Base-by-base conservation (phyloP, 2,329 filamentous ascomycete genomes). In the Aspergillus versicolor region DNA sequence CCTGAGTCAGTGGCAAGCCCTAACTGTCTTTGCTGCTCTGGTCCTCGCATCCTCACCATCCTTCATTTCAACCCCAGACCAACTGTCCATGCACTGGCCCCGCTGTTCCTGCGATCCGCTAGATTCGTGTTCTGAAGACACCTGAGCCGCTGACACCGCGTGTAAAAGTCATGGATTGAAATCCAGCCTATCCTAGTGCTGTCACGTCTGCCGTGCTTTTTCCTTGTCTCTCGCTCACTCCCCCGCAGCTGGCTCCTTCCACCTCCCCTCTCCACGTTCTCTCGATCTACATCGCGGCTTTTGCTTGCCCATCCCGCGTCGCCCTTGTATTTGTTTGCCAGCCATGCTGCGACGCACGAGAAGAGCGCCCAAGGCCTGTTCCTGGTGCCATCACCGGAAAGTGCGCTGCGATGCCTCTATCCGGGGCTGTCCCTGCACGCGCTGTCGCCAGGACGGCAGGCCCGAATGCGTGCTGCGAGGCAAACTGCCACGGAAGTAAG, bases 391-490 rank as follows among this genome's bases (percentile, higher is more conserved):
- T 55, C 63, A 70, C 49, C 66, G 70, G 42, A 70, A 70, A 45
- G 67, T 74, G 22, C 63, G 69, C 41, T 69, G 70, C 45, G 67
- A 71, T 59, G 65, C 67, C 17, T 67, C 69, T 1, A 67, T 70
- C 19, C 54, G 64, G 7, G 70, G 68, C n/a, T 64, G 61, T 46
- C 81, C 80, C 7, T 83, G 77, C 67, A 82, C 81, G 71, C 82
- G 82, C 55, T 82, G 79, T 64, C 79, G 79, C 45, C 76, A 81
- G 54, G 79, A 82, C 61, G 78, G 76, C 57, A 79, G 81, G 61
- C 73, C 71, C 0, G 55, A 66, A 17, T 68, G 66, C 51, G 44
- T 61, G 17, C 53, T 67, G 22, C 61, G 63, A 76, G 76, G 61
- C 66, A 80, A 51, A 70, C 77, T 56, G 21, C 54, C 61, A 24